Evolutionary conservation across 306 rosid species (phyloP), one percentile per base, ranked within the genome.

Genomic region (Cucurbita maxima): DNA sequence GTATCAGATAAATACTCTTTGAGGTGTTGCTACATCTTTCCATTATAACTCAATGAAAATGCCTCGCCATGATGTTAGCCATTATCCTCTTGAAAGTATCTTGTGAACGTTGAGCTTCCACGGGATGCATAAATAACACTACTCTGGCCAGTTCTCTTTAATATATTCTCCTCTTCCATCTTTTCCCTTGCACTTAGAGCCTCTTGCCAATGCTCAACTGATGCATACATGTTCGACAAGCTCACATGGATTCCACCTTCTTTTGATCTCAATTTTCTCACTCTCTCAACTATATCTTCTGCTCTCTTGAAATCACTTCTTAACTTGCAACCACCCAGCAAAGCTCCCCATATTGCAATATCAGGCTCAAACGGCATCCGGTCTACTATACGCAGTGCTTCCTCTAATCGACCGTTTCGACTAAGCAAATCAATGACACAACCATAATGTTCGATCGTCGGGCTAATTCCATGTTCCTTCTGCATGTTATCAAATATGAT

Each of bases 321-420:
- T 13, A 64, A 43, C 74, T 68, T 80, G 78, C 72, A 80, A 22
- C 78, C 81, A 4, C 80, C 77, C 41, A 80, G 73, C 57, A 80
- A 63, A 16, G 80, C 70, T 18, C 83, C 83, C 77, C 80, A 76
- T 3, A 76, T 76, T 6, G 80, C 77, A 62, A 75, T 41, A 55
- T 80, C 77, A 12, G 83, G 77, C 70, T 58, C 63, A 45, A 60
- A 20, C 12, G 80, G 71, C 77, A 80, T 76, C 62, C 54, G 50
- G 41, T 60, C 73, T 4, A 22, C 62, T 22, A 76, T 4, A 43
- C 0, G 25, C 19, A 54, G 19, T 12, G 83, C 77, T 76, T 80
- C 75, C 74, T 80, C 80, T 30, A 76, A 13, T 51, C 36, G 77
- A 63, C 77, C 83, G 20, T 80, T 76, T 54, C 80, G 74, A 68